phyloP scores from a whole-genome alignment of 495 filamentous ascomycete species.

The Copromyces sp. region DNA sequence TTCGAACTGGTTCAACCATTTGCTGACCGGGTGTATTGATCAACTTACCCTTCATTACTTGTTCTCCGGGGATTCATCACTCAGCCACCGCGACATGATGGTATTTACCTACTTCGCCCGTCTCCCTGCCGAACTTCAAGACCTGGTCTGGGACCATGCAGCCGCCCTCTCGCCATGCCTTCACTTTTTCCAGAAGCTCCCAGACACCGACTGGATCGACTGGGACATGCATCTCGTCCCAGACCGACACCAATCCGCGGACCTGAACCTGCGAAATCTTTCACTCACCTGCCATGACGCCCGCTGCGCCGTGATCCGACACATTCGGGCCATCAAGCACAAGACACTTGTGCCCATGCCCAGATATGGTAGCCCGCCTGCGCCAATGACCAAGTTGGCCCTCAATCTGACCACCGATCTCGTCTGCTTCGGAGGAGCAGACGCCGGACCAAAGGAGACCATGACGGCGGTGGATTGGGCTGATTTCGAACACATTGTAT shows the following conservation, averaged over 20 bases:
- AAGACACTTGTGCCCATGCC: slow-evolving; percentile 9
- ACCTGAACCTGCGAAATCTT: slow-evolving; percentile 14
- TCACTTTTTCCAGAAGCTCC: slow-evolving; percentile 31
- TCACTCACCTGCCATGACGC: slow-evolving; percentile 2
- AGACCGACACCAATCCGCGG: slow-evolving; percentile 27
- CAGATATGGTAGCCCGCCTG: slow-evolving; percentile 8
- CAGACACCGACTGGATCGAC: slow-evolving; percentile 34
- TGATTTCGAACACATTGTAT: slow-evolving; percentile 13
- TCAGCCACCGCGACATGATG: slow-evolving; percentile 23
- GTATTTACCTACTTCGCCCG: slow-evolving; percentile 12
- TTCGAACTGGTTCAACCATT: background rate
- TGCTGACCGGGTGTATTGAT: background rate
- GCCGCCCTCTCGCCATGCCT: slow-evolving; percentile 9
- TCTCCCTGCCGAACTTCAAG: slow-evolving; percentile 14
- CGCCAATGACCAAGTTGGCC: background rate
- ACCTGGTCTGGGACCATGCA: slow-evolving; percentile 17
- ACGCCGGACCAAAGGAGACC: background rate
- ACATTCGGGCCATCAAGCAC: background rate
- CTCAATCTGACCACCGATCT: slow-evolving; percentile 13
- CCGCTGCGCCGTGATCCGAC: background rate
- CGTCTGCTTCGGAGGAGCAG: slow-evolving; percentile 8
- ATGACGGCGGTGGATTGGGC: slow-evolving; percentile 4
- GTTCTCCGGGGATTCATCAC: slow-evolving; percentile 3
- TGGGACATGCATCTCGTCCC: slow-evolving; percentile 14
- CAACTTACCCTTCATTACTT: background rate